Base-by-base conservation (phyloP, 2,329 filamentous ascomycete species). In the Sordariomycetes sp. region DNA sequence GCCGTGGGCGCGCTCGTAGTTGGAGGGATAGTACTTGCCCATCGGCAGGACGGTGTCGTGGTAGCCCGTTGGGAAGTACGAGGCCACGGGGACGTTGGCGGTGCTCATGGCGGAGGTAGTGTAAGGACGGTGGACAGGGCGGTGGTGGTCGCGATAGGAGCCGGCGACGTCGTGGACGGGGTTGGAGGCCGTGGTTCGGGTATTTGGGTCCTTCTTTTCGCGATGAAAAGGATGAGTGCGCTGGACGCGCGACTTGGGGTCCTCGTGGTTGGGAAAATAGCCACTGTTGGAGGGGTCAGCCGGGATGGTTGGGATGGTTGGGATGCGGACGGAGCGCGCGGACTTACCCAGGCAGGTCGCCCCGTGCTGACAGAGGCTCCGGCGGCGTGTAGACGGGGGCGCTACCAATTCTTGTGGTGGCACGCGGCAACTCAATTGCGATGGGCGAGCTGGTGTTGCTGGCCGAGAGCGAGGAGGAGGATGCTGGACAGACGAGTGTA, bases 11-110 rank as follows among this genome's bases (percentile, higher is more conserved):
- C 56, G 59, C 42, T 75, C 70, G 44, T 75, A 79, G 51, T 78
- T 78, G 18, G 71, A 68, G 1, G 75, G 75, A 38, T 79, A 76
- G 45, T 79, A 79, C 53, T 78, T 79, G 17, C 75, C 75, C 54
- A 75, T 59, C 0, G 73, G 70, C 21, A 75, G 53, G 4, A 61
- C 53, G 23, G 53, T 61, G 24, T 64, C 63, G 32, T 67, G 61
- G 24, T 65, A 56, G 3, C 68, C 69, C 18, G 62, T 63, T 6
- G 70, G 67, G 21, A 68, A 57, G 39, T 72, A 73, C 2, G 69
- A 70, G 8, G 68, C 54, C 23, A 72, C 60, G 6, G 68, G 65
- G 6, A 63, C 64, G 42, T 57, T 59, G 20, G 57, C 40, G 8
- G 46, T 46, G 28, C 41, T 33, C 32, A 45, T 39, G 39, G 41